These are phyloP conservation scores for Venturia nashicola DNA, from an alignment of 2,329 filamentous ascomycete species.

Conservation along the genomic window DNA sequence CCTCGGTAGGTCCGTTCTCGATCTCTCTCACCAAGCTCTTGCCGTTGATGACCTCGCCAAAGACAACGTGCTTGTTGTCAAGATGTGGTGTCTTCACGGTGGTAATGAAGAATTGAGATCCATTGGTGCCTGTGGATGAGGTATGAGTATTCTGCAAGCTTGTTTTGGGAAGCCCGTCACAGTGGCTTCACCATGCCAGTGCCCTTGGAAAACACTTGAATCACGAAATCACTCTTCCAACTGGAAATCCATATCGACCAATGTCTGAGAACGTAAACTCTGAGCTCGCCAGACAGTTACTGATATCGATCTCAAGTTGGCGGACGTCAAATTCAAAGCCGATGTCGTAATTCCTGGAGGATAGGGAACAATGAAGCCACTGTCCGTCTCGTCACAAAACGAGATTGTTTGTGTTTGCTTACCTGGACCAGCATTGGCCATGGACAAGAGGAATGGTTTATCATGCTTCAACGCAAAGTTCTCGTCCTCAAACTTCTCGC, in stretches of 20 bases:
- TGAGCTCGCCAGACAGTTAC: no score
- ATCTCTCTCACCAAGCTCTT: slow-evolving; percentile 85
- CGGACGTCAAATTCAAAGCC: no score
- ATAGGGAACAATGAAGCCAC: no score
- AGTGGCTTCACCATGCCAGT: no score
- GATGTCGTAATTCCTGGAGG: no score
- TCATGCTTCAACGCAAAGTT: slow-evolving; percentile 90
- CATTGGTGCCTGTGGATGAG: slow-evolving; percentile 70
- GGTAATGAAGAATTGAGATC: slow-evolving; percentile 96
- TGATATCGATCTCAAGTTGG: no score
- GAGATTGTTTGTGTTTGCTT: slow-evolving; percentile 22
- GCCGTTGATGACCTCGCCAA: slow-evolving; percentile 84
- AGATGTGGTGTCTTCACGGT: slow-evolving; percentile 91
- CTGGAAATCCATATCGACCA: no score
- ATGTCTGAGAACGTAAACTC: no score
- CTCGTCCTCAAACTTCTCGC: slow-evolving; percentile 93
- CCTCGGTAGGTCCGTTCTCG: slow-evolving; percentile 66
- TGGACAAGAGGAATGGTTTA: slow-evolving; percentile 83
- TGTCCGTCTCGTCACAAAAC: no score
- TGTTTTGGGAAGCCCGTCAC: no score
- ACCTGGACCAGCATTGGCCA: slow-evolving; percentile 95
- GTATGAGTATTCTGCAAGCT: background rate
- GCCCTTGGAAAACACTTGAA: no score
- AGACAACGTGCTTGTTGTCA: slow-evolving; percentile 94
- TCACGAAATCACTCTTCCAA: no score